Conservation (phyloP, 768 basidiomycete species). For the Lyophyllum atratum region DNA sequence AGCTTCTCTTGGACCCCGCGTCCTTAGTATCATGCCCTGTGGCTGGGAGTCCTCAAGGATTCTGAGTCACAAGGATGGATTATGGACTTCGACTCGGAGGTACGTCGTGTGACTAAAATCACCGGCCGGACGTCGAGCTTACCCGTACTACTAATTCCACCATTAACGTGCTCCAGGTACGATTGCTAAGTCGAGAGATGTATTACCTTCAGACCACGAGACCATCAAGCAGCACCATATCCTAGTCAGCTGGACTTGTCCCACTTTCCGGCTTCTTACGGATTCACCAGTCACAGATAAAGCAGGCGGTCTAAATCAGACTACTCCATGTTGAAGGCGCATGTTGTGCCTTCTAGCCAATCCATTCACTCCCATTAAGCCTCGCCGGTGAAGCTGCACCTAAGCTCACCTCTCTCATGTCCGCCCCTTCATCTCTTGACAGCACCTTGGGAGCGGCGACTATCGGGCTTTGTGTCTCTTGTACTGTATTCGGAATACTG, state of each 20-base stretch:
- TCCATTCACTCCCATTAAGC: neutral
- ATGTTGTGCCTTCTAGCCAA: neutral
- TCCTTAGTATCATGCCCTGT: neutral
- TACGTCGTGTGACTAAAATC: too few relatives aligned
- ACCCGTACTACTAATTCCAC: neutral
- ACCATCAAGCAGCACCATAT: neutral
- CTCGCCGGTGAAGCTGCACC: neutral
- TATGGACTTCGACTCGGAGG: neutral
- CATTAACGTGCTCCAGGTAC: neutral
- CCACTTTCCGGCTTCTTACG: neutral
- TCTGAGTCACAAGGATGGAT: neutral
- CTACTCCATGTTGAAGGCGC: neutral
- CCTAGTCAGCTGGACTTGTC: neutral
- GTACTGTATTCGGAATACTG: constrained; percentile 40
- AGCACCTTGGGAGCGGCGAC: constrained; percentile 42
- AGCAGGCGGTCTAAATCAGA: neutral
- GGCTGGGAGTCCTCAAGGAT: neutral
- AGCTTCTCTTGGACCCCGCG: neutral
- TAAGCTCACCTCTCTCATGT: neutral
- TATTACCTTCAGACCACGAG: neutral
- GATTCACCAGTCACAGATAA: neutral
- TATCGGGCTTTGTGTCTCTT: constrained; percentile 40
- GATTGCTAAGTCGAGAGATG: neutral
- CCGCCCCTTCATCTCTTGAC: constrained; percentile 18
- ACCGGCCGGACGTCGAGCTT: neutral